Evolutionary conservation across 2,329 filamentous ascomycete species (phyloP).

Genomic region (Sporothrix schenckii): DNA sequence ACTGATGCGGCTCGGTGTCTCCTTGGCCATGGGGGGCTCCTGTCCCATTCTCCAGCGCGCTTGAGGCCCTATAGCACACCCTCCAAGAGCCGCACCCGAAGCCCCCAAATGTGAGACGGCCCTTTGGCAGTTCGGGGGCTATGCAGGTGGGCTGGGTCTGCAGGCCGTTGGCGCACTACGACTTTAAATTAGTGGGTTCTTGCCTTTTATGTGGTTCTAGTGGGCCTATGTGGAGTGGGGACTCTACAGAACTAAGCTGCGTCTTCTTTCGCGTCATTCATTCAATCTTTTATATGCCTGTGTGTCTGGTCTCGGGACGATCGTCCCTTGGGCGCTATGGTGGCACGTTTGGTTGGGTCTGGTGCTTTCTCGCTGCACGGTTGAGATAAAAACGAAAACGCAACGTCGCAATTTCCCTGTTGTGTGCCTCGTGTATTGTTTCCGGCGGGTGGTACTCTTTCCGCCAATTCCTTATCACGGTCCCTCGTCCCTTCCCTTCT

Average conservation of each 20-base stretch:
- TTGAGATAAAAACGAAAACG: background rate
- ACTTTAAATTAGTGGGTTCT: background rate
- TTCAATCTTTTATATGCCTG: background rate
- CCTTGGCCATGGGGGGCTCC: background rate
- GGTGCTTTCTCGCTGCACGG: background rate
- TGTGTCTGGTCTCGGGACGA: background rate
- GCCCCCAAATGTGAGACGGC: background rate
- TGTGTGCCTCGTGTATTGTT: background rate
- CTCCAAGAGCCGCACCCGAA: background rate
- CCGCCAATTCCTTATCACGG: background rate
- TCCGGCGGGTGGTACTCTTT: background rate
- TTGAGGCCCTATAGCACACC: background rate
- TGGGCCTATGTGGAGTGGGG: background rate
- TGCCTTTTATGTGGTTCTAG: background rate
- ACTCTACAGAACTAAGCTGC: too few species aligned
- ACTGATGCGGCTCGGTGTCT: background rate
- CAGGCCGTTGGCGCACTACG: background rate
- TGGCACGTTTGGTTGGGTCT: conserved; percentile 5
- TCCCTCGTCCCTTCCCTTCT: conserved; percentile 1
- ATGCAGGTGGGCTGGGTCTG: conserved; percentile 12
- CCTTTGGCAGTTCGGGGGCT: conserved; percentile 6
- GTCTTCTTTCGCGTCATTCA: background rate
- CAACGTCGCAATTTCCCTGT: background rate
- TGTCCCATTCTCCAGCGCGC: background rate
- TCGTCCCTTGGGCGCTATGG: background rate